phyloP scores from a whole-genome alignment of 805 yeast species.

The Wickerhamiella spandovensis region DNA sequence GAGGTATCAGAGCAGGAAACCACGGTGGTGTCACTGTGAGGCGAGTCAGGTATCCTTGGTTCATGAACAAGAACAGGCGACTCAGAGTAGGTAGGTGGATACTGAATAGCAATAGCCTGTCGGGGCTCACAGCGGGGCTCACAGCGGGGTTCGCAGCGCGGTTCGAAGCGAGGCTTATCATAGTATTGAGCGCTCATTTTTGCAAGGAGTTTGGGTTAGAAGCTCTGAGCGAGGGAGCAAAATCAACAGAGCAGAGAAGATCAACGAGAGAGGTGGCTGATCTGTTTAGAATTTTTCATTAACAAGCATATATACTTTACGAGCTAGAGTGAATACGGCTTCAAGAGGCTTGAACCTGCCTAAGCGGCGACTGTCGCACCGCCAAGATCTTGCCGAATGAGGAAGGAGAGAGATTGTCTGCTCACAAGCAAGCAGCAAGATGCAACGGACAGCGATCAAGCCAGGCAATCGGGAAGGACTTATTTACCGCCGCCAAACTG shows the following conservation, averaged over 20 bases:
- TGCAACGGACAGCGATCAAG: no score
- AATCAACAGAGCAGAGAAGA: no score
- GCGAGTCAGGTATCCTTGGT: not conserved
- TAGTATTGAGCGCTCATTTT: no score
- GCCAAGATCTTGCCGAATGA: not conserved
- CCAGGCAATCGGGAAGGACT: not conserved
- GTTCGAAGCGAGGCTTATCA: no score
- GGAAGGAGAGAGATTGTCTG: no score
- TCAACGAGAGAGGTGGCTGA: not conserved
- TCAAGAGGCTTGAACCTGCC: not conserved
- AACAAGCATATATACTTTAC: not conserved
- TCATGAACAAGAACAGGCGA: not conserved
- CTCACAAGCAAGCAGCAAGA: no score
- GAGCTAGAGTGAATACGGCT: not conserved
- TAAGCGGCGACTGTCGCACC: not conserved
- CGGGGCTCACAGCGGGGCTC: not conserved
- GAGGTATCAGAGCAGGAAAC: not conserved
- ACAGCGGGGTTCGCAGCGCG: no score
- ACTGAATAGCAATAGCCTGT: not conserved
- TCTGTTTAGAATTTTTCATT: not conserved
- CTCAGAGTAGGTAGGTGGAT: not conserved
- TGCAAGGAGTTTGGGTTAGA: no score
- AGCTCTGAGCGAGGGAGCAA: no score
- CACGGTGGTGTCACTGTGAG: not conserved
- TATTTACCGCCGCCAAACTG: conserved; percentile 15